phyloP scores from a whole-genome alignment of 2,329 filamentous ascomycete species.

The Aureobasidium sp. region DNA sequence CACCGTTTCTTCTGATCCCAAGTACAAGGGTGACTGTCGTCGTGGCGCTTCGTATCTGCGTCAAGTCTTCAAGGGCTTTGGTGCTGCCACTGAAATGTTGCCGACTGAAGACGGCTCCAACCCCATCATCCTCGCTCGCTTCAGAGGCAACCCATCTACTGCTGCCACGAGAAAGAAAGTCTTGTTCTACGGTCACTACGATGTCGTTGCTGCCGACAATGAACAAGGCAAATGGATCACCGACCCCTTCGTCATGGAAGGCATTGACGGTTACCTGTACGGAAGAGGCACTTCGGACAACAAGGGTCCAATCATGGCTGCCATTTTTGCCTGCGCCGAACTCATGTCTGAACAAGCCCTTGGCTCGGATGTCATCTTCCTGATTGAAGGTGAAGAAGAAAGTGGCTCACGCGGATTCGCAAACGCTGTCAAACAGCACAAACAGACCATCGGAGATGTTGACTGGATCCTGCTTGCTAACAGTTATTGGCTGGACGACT shows the following conservation, averaged over 20 bases:
- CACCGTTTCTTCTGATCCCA: constrained; percentile 77
- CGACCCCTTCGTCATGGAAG: constrained; percentile 83
- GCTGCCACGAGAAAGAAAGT: constrained; percentile 68
- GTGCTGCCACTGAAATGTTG: constrained; percentile 83
- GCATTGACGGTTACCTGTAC: constrained; percentile 86
- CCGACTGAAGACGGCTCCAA: constrained; percentile 71
- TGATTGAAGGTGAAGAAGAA: constrained; percentile 96
- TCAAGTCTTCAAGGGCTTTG: constrained; percentile 82
- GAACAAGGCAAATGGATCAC: constrained; percentile 74
- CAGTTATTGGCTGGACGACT: constrained; percentile 97
- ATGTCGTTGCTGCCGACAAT: constrained; percentile 84
- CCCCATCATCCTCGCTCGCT: constrained; percentile 86
- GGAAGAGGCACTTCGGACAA: constrained; percentile 96
- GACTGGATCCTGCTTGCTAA: constrained; percentile 95
- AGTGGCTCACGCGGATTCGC: constrained; percentile 87
- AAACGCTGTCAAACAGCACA: constrained; percentile 69
- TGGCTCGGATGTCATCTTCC: constrained; percentile 79
- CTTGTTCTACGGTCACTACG: constrained; percentile 96
- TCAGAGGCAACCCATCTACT: constrained; percentile 63
- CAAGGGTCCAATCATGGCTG: constrained; percentile 91
- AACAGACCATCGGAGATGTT: constrained; percentile 75
- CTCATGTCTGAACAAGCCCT: constrained; percentile 74
- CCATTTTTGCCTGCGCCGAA: constrained; percentile 86
- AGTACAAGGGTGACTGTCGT: constrained; percentile 84
- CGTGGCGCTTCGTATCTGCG: constrained; percentile 86